These are phyloP conservation scores for Fusarium udum DNA, from an alignment of 2,329 filamentous ascomycete genomes.

Conservation along the genomic window DNA sequence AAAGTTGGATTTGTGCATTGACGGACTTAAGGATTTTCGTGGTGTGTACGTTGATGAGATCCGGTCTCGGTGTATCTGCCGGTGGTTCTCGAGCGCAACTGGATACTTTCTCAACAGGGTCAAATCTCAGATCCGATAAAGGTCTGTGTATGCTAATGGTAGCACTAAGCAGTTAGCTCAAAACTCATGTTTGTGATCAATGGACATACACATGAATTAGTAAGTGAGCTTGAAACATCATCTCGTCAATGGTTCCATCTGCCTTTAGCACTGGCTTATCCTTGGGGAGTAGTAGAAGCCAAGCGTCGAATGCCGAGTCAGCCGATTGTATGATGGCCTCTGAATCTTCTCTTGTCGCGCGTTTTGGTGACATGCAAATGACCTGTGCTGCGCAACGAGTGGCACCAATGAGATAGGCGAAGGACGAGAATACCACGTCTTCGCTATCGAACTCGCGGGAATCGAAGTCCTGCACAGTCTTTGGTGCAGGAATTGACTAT, in stretches of 20 bases:
- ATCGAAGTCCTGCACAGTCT: constrained; percentile 18
- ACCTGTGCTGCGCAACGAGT: constrained; percentile 13
- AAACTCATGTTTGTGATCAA: accelerated
- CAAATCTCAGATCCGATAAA: constrained; percentile 28
- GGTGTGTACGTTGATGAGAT: constrained; percentile 32
- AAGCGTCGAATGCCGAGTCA: constrained; percentile 26
- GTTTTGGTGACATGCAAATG: constrained; percentile 10
- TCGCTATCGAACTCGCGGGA: constrained; percentile 21
- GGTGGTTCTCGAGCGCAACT: constrained; percentile 29
- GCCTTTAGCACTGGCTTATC: constrained; percentile 1
- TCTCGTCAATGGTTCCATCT: constrained; percentile 21
- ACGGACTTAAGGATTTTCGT: constrained; percentile 19
- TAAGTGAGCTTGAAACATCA: constrained; percentile 32
- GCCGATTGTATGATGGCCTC: constrained; percentile 20
- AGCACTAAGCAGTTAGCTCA: not conserved
- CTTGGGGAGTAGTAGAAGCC: constrained; percentile 17
- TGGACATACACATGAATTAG: constrained; percentile 29
- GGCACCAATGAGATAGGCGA: constrained; percentile 29
- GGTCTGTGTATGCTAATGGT: constrained; percentile 31
- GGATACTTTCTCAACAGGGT: constrained; percentile 16
- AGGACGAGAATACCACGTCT: constrained; percentile 20
- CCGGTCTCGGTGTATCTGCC: not conserved
- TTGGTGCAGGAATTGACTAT: constrained; percentile 16
- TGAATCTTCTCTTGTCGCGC: constrained; percentile 11
- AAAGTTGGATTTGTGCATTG: constrained; percentile 26